Base-by-base conservation (phyloP, 352 stramenopile genomes). In the Phytophthora boehmeriae region DNA sequence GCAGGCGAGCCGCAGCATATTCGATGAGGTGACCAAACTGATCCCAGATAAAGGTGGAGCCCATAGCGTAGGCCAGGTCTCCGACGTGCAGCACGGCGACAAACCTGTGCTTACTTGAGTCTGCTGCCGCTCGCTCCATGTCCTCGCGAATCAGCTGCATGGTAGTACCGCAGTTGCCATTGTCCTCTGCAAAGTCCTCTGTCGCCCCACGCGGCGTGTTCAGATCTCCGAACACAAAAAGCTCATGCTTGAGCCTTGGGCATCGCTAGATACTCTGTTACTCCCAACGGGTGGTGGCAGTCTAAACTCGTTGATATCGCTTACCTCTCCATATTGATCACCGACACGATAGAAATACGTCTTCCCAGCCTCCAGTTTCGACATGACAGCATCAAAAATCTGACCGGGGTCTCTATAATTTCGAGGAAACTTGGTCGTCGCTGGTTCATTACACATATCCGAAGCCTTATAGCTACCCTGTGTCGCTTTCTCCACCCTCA, bases 201-300 rank as follows among this genome's bases (percentile, higher is more conserved):
- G 59, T 69, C 11, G 66, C 55, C 16, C 57, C 34, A 0, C 63
- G 51, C 0, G 76, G 66, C 2, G 60, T 56, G 35, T 76, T 89
- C 60, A 94, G 66, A 66, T 96, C 86, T 28, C 71, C 88, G 49
- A 88, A 90, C 11, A 90, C 83, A 41, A 96, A 75, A 89, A 96
- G 16, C 75, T 83, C 61, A 88, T 78, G 23, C 65, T 76, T 8
- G 53, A 59, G 22, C 54, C 59, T 19, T 55, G 39, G 74, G 14
- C 57, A 50, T 59, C 63, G 4, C 28, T 27, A 36, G 38, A 46
- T 3, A 54, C 36, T 5, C 25, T 70, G 20, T 72, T 68, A 45
- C 30, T 60, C 17, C 73, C 73, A 9, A 47, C 23, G 8, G 54
- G 45, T 20, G 68, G 66, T 13, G 68, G 65, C 61, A 78, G 61